Evolutionary conservation across 352 stramenopile genomes (phyloP).

Genomic region (Pythium aquatile): DNA sequence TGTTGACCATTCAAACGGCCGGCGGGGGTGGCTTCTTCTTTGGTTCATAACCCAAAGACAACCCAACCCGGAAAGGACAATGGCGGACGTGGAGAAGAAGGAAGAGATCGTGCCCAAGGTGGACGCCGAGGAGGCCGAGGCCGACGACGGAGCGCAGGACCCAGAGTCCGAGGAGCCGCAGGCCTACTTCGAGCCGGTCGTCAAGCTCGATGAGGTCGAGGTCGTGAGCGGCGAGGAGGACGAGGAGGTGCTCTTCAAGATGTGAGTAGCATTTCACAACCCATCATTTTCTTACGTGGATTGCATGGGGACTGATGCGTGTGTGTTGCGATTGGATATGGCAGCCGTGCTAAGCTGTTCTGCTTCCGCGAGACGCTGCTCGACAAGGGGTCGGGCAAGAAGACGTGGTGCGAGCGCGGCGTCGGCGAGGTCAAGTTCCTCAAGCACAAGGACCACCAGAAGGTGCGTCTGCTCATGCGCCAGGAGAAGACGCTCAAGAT

Average conservation of each 20-base stretch:
- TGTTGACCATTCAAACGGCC: constrained; percentile 29
- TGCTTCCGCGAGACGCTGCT: constrained; percentile 96
- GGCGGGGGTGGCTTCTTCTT: constrained; percentile 4
- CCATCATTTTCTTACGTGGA: not conserved
- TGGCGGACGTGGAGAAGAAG: constrained; percentile 56
- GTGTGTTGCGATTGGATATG: constrained; percentile 15
- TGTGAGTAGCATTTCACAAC: constrained; percentile 41
- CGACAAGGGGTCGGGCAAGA: constrained; percentile 97
- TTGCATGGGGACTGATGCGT: not conserved
- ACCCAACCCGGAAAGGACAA: constrained; percentile 13
- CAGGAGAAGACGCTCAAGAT: constrained; percentile 99
- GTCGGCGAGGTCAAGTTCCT: constrained; percentile 97
- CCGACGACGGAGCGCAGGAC: constrained; percentile 49
- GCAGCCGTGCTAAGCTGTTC: constrained; percentile 94
- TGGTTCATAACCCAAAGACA: constrained; percentile 3
- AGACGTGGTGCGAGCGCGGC: constrained; percentile 97
- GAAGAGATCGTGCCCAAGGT: constrained; percentile 66
- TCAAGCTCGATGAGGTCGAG: constrained; percentile 93
- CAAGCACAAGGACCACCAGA: constrained; percentile 94
- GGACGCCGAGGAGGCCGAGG: constrained; percentile 38
- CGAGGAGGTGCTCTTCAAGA: constrained; percentile 93
- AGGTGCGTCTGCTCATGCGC: constrained; percentile 96
- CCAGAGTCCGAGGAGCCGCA: constrained; percentile 80
- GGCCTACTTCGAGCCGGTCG: constrained; percentile 87
- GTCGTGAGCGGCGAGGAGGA: constrained; percentile 98